These are phyloP conservation scores for Kernera saxatilis DNA, from an alignment of 345 rosid species.

Conservation along the genomic window DNA sequence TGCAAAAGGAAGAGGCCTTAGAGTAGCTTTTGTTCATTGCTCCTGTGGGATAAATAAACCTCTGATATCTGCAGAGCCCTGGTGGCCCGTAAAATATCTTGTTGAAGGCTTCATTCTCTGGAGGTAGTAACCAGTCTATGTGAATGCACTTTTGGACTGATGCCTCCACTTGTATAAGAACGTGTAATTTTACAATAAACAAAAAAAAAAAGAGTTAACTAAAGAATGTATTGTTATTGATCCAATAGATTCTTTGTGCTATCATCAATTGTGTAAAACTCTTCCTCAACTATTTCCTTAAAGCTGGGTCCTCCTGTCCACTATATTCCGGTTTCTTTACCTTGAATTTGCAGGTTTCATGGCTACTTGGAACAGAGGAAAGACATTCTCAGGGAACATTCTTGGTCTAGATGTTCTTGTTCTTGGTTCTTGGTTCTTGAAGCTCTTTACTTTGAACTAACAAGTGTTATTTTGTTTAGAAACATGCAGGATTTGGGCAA, in stretches of 20 bases:
- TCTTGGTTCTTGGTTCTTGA: slow-evolving; percentile 25
- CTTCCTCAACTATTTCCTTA: slow-evolving; percentile 7
- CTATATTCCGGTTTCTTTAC: slow-evolving; percentile 4
- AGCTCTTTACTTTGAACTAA: slow-evolving; percentile 13
- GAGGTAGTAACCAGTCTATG: neutral
- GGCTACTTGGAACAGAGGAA: slow-evolving; percentile 16
- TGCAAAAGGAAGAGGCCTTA: slow-evolving; percentile 14
- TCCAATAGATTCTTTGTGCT: neutral
- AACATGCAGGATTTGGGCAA: slow-evolving; percentile 21
- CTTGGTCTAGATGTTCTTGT: slow-evolving; percentile 31
- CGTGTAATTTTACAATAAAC: neutral
- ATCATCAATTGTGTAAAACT: neutral
- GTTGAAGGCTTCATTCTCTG: neutral
- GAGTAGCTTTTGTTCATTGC: too few relatives aligned
- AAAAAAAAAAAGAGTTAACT: neutral
- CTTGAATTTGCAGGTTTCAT: slow-evolving; percentile 21
- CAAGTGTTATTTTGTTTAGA: slow-evolving; percentile 15
- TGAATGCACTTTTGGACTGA: slow-evolving; percentile 4
- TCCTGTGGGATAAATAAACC: slow-evolving; percentile 24
- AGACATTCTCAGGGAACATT: slow-evolving; percentile 29
- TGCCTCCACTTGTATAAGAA: neutral
- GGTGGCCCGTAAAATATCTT: neutral
- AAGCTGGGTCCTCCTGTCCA: slow-evolving; percentile 16
- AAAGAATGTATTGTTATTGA: neutral
- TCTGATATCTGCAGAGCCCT: neutral